Base-by-base conservation (phyloP, 805 yeast species). In the Candida pini region DNA sequence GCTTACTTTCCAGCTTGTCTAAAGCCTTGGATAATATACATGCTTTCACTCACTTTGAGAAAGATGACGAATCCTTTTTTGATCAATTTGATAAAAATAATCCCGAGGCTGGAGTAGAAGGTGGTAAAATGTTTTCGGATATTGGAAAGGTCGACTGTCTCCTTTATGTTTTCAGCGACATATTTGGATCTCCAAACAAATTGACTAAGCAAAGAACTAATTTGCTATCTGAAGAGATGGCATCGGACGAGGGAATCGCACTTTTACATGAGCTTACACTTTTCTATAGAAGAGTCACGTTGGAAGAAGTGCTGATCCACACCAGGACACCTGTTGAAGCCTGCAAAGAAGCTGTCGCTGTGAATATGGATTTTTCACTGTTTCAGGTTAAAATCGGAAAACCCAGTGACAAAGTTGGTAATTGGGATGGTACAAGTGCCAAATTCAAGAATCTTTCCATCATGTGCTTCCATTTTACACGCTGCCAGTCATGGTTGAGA, bases 361-460 rank as follows among this genome's bases (percentile, higher is more conserved):
- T 52, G 3, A 51, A 51, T 12, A 53, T 44, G 13, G 64, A 62
- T 9, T 48, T 55, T 13, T 63, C 70, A 3, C 68, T 68, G 2
- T 51, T 68, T 12, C 65, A 69, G 29, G 62, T 76, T 7, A 66
- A 64, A 38, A 56, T 67, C 0, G 62, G 61, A 2, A 68, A 69
- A 18, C 76, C 76, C 0, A 43, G 51, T 4, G 60, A 31, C 45
- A 63, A 25, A 49, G 51, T 18, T 40, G 53, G 31, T 51, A 62
- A 36, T 56, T 50, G 64, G 38, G 69, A 67, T 23, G 68, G 67
- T 26, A 70, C 74, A 0, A 66, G 76, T 26, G 73, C 82, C 1
- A 78, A 76, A 44, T 76, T 64, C 57, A 81, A 81, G 43, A 83
- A 82, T 47, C 60, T 81, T 0, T 56, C 73, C 2, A 76, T 78